A percentile compares a stretch with the other conserved stretches of the same genome.
These are phyloP conservation scores for Bryopsis sp. DNA, from an alignment of 139 green algal genomes.

Conservation along the genomic window DNA sequence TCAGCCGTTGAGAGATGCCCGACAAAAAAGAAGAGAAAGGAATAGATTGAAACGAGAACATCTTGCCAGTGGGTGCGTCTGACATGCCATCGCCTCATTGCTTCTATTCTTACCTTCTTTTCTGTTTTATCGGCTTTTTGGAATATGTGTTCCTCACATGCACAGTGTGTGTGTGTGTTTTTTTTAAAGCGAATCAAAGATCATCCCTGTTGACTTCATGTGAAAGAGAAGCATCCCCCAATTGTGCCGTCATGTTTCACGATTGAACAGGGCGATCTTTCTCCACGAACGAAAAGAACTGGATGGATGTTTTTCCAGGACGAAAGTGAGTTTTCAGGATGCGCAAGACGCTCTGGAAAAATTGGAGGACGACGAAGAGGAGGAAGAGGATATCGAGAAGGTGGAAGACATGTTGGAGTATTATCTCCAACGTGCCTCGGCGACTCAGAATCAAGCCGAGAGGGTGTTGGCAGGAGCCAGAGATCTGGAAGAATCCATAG, in stretches of 20 bases:
- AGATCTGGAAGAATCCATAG: slow-evolving; percentile 87
- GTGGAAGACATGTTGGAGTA: slow-evolving; percentile 92
- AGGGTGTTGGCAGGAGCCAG: slow-evolving; percentile 61
- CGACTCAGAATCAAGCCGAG: slow-evolving; percentile 46
- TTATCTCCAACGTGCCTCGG: slow-evolving; percentile 77
- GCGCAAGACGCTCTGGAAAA: slow-evolving; percentile 63
- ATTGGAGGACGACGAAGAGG: slow-evolving; percentile 66
- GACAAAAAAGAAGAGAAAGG: slow-evolving; percentile 57
- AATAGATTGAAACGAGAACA: slow-evolving; percentile 72
- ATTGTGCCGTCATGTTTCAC: no score
- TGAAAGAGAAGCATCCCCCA: no score
- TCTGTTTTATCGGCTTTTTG: no score
- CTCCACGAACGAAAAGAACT: no score
- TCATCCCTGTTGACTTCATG: no score
- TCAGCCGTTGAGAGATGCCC: slow-evolving; percentile 64
- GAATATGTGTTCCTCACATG: no score
- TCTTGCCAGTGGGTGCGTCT: not conserved
- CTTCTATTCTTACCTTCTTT: no score
- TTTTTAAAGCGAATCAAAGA: no score
- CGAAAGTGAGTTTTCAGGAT: not conserved
- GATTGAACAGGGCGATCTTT: no score
- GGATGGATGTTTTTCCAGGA: not conserved
- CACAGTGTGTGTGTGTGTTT: no score
- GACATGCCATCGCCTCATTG: no score
- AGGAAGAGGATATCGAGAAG: slow-evolving; percentile 52